phyloP scores from a whole-genome alignment of 2,329 filamentous ascomycete species.

The Mollisia scopiformis region DNA sequence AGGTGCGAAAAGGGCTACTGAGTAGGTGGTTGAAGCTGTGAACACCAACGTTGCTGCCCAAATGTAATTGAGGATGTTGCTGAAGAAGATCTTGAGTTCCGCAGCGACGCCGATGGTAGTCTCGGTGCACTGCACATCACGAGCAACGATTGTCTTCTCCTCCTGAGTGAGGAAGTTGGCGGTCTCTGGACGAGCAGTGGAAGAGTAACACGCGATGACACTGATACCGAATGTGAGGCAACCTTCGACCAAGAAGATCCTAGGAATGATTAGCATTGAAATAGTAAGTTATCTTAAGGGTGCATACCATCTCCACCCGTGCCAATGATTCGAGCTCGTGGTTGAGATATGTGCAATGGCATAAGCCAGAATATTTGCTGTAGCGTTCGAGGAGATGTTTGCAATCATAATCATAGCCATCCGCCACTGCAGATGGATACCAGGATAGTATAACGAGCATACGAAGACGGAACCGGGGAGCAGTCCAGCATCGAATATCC shows the following conservation, averaged over 20 bases:
- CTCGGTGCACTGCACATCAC: slow-evolving; percentile 37
- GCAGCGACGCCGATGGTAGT: slow-evolving; percentile 72
- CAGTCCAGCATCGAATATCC: slow-evolving; percentile 29
- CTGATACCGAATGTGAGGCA: slow-evolving; percentile 46
- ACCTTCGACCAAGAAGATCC: slow-evolving; percentile 54
- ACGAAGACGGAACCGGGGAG: slow-evolving; percentile 47
- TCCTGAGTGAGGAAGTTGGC: slow-evolving; percentile 33
- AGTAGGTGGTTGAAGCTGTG: slow-evolving; percentile 58
- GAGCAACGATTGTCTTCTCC: slow-evolving; percentile 41
- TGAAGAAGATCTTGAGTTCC: slow-evolving; percentile 54
- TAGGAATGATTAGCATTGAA: slow-evolving; percentile 30
- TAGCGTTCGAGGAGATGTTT: slow-evolving; percentile 42
- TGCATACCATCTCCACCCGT: slow-evolving; percentile 63
- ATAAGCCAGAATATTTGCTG: slow-evolving; percentile 43
- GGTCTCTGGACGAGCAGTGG: slow-evolving; percentile 15
- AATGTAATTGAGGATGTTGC: slow-evolving; percentile 62
- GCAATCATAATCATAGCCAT: slow-evolving; percentile 39
- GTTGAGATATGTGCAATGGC: slow-evolving; percentile 48
- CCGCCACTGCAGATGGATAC: slow-evolving; percentile 56
- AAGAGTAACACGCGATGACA: slow-evolving; percentile 44
- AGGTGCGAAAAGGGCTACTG: slow-evolving; percentile 51
- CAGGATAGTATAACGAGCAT: slow-evolving; percentile 65
- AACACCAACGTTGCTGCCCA: slow-evolving; percentile 42
- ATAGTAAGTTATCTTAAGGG: neutral
- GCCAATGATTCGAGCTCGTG: slow-evolving; percentile 71